Percentiles rank a stretch among this genome's conserved stretches.
Evolutionary conservation across 2,329 filamentous ascomycete species (phyloP).

Genomic region (Aspergillus japonicus): DNA sequence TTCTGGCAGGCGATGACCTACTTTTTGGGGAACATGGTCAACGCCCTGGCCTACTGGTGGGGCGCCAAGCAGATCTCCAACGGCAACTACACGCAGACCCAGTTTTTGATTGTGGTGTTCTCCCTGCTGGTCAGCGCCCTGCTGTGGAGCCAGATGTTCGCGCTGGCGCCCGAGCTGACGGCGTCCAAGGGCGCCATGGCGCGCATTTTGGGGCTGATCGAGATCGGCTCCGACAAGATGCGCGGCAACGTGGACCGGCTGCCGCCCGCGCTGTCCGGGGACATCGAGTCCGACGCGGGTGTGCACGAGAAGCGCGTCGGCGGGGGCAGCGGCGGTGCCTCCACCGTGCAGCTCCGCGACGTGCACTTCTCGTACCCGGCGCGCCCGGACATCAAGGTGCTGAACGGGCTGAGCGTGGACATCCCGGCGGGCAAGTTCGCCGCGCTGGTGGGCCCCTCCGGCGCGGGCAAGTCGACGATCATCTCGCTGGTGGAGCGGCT

Average conservation of each 20-base stretch:
- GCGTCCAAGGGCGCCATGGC: conserved; percentile 58
- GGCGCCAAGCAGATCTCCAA: conserved; percentile 66
- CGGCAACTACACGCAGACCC: conserved; percentile 62
- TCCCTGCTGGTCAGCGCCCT: conserved; percentile 71
- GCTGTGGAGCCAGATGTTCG: conserved; percentile 71
- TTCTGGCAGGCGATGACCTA: conserved; percentile 46
- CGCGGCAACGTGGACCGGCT: conserved; percentile 1
- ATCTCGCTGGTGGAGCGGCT: conserved; percentile 57
- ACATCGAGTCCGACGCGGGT: conserved; percentile 12
- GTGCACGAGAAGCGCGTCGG: conserved; percentile 13
- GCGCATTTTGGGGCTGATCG: conserved; percentile 51
- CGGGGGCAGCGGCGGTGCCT: neutral
- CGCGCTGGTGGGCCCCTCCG: conserved; percentile 64
- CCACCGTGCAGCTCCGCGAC: conserved; percentile 53
- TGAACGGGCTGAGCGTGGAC: conserved; percentile 57
- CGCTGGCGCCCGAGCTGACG: conserved; percentile 69
- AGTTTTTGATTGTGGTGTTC: conserved; percentile 71
- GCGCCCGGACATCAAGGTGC: conserved; percentile 57
- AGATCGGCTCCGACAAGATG: conserved; percentile 28
- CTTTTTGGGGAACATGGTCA: conserved; percentile 61
- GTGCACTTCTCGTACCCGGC: conserved; percentile 67
- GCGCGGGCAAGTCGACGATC: conserved; percentile 66
- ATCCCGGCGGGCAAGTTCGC: conserved; percentile 61
- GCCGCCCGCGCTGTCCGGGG: conserved; percentile 3
- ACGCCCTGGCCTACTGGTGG: conserved; percentile 79